phyloP scores from a whole-genome alignment of 495 filamentous ascomycete genomes.

The Amphirosellinia nigrospora region DNA sequence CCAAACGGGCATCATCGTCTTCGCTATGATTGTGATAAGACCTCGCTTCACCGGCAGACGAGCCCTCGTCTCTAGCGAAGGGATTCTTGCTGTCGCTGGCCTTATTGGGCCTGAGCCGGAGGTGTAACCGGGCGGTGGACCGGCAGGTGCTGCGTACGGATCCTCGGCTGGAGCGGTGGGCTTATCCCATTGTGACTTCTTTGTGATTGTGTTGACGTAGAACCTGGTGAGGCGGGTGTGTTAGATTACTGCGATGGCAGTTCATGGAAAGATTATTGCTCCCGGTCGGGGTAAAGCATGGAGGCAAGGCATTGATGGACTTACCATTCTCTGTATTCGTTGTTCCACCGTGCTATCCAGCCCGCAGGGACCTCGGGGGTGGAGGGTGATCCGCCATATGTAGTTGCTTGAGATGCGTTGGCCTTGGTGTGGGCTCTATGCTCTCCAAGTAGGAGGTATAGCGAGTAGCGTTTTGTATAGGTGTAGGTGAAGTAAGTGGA shows the following conservation, averaged over 20 bases:
- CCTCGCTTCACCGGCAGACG: constrained; percentile 13
- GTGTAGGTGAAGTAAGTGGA: background rate
- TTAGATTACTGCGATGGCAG: constrained; percentile 35
- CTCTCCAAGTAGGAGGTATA: background rate
- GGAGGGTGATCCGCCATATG: constrained; percentile 76
- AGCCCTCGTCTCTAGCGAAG: constrained; percentile 63
- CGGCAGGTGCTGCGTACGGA: constrained; percentile 52
- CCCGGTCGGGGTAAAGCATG: background rate
- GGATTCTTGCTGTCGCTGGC: constrained; percentile 63
- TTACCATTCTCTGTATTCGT: constrained; percentile 79
- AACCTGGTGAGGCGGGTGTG: constrained; percentile 62
- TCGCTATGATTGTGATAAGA: constrained; percentile 44
- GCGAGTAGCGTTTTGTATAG: background rate
- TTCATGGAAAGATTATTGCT: background rate
- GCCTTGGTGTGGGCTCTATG: constrained; percentile 6
- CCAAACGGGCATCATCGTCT: constrained; percentile 75
- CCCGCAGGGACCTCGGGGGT: constrained; percentile 84
- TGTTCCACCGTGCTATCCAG: constrained; percentile 82
- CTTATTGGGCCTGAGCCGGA: constrained; percentile 44
- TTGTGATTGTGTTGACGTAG: constrained; percentile 86
- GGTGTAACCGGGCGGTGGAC: constrained; percentile 70
- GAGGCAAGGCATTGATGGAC: constrained; percentile 25
- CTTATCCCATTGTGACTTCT: constrained; percentile 85
- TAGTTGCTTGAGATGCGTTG: constrained; percentile 15
- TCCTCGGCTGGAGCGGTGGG: constrained; percentile 68